These are phyloP conservation scores for Tetrahymena malaccensis DNA, from an alignment of 73 alveolate species.

Conservation along the genomic window DNA sequence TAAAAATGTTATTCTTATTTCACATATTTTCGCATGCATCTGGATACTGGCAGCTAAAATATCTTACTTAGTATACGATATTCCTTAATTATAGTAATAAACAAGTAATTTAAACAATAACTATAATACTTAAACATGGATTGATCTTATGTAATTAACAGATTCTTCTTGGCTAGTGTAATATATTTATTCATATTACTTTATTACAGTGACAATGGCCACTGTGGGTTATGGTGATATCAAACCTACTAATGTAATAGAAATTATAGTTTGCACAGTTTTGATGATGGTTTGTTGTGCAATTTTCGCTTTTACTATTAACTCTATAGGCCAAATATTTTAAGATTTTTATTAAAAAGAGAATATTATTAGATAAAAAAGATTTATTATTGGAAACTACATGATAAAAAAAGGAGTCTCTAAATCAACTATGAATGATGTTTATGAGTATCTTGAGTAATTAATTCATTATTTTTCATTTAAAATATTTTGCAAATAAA, in stretches of 20 bases:
- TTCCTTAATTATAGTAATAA: no score
- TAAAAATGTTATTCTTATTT: neutral
- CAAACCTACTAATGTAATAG: constrained; percentile 1
- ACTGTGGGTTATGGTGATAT: constrained; percentile 39
- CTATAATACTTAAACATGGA: neutral
- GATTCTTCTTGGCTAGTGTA: neutral
- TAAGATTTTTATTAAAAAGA: neutral
- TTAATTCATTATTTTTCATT: no score
- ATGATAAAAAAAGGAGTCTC: constrained; percentile 21
- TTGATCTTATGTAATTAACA: neutral
- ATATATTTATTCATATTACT: constrained; percentile 18
- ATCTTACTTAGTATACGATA: neutral
- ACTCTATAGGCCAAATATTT: constrained; percentile 5
- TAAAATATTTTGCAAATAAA: no score
- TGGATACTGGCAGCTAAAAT: neutral
- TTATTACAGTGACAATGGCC: constrained; percentile 9
- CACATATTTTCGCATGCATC: neutral
- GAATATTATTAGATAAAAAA: neutral
- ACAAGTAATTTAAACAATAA: neutral
- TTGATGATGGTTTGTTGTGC: constrained; percentile 26
- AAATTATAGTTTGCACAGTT: constrained; percentile 1
- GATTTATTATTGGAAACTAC: constrained; percentile 12
- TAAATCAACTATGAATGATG: neutral
- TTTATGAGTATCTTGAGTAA: constrained; percentile 9
- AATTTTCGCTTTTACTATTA: constrained; percentile 2